phyloP scores from a whole-genome alignment of 202 grass and related monocot species.

The Dendrocalamus latiflorus region DNA sequence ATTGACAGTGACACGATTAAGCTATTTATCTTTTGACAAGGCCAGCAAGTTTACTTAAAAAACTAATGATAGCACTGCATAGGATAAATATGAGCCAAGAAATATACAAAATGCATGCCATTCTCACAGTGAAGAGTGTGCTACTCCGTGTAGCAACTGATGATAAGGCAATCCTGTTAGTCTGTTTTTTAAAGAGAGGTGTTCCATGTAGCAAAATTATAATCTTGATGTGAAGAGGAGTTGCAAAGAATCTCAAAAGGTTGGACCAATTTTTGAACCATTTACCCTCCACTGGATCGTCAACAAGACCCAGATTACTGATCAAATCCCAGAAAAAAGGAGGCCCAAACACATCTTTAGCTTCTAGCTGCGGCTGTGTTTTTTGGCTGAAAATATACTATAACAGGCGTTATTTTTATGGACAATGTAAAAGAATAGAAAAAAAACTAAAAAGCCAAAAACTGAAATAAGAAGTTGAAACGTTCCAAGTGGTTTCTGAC shows the following conservation, averaged over 20 bases:
- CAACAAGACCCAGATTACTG: not conserved
- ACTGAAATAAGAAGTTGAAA: too few relatives aligned
- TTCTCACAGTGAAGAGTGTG: not conserved
- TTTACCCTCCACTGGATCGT: not conserved
- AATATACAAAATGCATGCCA: not conserved
- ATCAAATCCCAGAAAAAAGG: not conserved
- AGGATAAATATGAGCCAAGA: not conserved
- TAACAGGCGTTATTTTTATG: rapidly evolving
- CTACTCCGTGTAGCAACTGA: not conserved
- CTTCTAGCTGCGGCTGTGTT: too few relatives aligned
- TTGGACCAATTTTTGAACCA: constrained; percentile 16
- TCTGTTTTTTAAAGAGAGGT: not conserved
- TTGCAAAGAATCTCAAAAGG: not conserved
- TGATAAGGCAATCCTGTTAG: too few relatives aligned
- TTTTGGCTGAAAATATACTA: too few relatives aligned
- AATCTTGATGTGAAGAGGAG: too few relatives aligned
- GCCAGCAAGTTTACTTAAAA: not conserved
- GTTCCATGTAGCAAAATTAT: too few relatives aligned
- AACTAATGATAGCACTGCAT: not conserved
- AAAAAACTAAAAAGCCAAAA: too few relatives aligned
- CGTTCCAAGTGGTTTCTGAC: too few relatives aligned
- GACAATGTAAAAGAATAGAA: too few relatives aligned
- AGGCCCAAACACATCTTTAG: not conserved
- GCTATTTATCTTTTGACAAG: not conserved
- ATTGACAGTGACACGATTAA: not conserved